These are phyloP conservation scores for Escallonia herrerae DNA, from an alignment of 129 eudicot genomes.

Conservation along the genomic window DNA sequence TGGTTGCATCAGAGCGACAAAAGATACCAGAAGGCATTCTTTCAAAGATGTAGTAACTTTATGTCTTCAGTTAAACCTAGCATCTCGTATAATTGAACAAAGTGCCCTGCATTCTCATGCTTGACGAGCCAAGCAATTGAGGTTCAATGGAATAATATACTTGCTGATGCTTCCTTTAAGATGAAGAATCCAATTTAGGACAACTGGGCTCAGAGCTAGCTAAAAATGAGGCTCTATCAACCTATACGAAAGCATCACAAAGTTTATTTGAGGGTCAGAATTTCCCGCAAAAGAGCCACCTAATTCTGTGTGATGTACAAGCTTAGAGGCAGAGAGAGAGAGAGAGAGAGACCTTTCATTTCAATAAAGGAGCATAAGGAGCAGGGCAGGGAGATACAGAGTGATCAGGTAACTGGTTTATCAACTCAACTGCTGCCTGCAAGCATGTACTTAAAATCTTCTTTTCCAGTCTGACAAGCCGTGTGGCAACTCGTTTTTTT, in stretches of 20 bases:
- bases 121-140: too few relatives aligned
- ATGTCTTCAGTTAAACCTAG: too few relatives aligned
- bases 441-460: slow-evolving; percentile 68
- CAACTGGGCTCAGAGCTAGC: too few relatives aligned
- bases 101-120: too few relatives aligned
- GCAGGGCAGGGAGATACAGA: slow-evolving; percentile 90
- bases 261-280: not conserved
- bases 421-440: slow-evolving; percentile 59
- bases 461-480: slow-evolving; percentile 80
- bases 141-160: too few relatives aligned
- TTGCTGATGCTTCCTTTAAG: too few relatives aligned
- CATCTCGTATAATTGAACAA: too few relatives aligned
- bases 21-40: too few relatives aligned
- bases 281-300: slow-evolving; percentile 3
- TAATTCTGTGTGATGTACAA: not conserved
- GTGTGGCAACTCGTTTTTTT: slow-evolving; percentile 86
- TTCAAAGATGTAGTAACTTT: too few relatives aligned
- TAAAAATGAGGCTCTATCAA: too few relatives aligned
- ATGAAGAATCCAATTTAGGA: too few relatives aligned
- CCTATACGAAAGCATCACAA: slow-evolving; percentile 1
- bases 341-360: slow-evolving; percentile 32
- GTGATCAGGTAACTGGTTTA: slow-evolving; percentile 68
- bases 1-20: too few relatives aligned
- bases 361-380: slow-evolving; percentile 75
- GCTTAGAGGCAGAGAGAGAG: slow-evolving; percentile 7